Evolutionary conservation across 78 protist genomes (phyloP), one percentile per base, ranked within the genome.

Genomic region (Planoprotostelium fungivorum): DNA sequence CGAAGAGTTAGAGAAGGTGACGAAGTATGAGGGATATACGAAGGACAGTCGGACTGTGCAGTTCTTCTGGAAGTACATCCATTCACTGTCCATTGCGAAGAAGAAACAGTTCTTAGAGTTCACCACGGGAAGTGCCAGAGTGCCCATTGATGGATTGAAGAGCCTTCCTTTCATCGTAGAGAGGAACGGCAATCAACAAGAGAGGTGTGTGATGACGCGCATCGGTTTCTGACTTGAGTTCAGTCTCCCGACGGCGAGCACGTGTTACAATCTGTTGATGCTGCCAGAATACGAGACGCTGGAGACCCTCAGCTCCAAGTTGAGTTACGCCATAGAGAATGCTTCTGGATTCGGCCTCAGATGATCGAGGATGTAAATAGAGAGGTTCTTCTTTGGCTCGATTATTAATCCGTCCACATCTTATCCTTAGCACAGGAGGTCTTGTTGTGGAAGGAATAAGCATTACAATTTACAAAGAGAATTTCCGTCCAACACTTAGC

Each of bases 191-290:
- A 29, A 83, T 93, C n/a, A 88, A 83, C 16, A 93, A 87, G 34
- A 39, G 87, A 5, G 85, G 87, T 73, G 96, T 89, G 38, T 39
- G 83, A 28, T 86, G 83, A 25, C 16, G 16, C 73, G 16, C 16
- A 25, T 51, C 16, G 73, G 73, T 25, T 51, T 16, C 31, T 51
- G 73, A 25, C 16, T 25, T 51, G 73, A 51, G 16, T 51, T 5
- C 36, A 36, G 97, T 10, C 93, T 99, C 34, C 99, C 99, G 28
- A 95, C 99, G 0, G 95, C 99, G 29, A 99, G 97, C 87, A 99
- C 99, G 25, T 99, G 99, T 96, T 99, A 98, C 96, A 98, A 98
- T 88, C 94, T 94, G 31, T 93, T 99, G 31, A 91, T 99, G 88
- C 93, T 99, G 39, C 99, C 99, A 63, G 97, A 96, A 84, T 98